phyloP scores from a whole-genome alignment of 306 rosid genomes.

The Purshia tridentata region DNA sequence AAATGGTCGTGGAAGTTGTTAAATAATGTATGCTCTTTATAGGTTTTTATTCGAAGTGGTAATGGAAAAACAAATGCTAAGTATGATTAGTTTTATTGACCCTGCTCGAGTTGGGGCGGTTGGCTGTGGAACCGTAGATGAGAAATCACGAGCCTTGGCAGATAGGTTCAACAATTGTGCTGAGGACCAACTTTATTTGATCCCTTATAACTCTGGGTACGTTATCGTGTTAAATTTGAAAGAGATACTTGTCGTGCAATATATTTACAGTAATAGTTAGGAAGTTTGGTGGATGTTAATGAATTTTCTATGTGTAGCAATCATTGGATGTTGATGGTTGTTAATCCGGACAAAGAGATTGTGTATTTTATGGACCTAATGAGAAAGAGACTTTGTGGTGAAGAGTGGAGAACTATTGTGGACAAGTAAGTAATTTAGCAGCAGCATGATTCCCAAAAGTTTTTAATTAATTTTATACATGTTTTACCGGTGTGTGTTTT shows the following conservation, averaged over 20 bases:
- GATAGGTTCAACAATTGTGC: neutral
- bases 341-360: neutral
- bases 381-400: neutral
- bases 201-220: neutral
- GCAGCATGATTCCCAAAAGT: too few species aligned
- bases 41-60: neutral
- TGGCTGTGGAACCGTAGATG: neutral
- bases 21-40: neutral
- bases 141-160: neutral
- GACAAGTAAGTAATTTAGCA: neutral
- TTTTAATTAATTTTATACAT: too few species aligned
- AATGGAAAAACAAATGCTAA: neutral
- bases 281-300: neutral
- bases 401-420: neutral
- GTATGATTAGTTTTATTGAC: neutral
- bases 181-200: neutral
- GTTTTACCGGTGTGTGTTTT: too few species aligned
- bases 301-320: neutral
- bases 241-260: too few species aligned
- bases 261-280: neutral
- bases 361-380: neutral
- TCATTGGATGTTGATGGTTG: neutral
- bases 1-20: too few species aligned
- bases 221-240: too few species aligned
- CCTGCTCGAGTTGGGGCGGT: neutral